Evolutionary conservation across 345 rosid genomes (phyloP), one percentile per base, ranked within the genome.

Genomic region (Carallia pectinifolia): DNA sequence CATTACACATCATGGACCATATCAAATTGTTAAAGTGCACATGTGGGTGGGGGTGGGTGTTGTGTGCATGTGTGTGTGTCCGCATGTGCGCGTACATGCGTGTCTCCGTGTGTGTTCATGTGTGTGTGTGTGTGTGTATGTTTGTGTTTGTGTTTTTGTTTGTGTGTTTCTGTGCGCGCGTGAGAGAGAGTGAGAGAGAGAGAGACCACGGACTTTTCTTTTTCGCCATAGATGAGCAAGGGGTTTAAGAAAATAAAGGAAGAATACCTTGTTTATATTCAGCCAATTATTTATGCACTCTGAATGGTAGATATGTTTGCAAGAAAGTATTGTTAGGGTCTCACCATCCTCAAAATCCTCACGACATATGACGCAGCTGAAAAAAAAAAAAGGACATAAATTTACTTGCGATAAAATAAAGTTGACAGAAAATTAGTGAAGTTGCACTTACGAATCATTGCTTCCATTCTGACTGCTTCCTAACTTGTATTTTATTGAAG

Each of bases 241-340:
- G 12, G 47, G 33, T 7, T 19, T 6, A 9, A 19, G 31, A 23
- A 7, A 56, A 27, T 1, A 10, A 58, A 34, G 13, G 44, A 71
- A 62, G 4, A 65, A 13, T 74, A 86, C 99, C 97, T 85, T 96
- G 80, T 92, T 96, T 85, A 92, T 92, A 75, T 90, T 81, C 86
- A 96, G 86, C 99, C 99, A 96, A 78, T 90, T 82, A 68, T 88
- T 88, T 78, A 96, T 85, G 87, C 99, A 96, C 63, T 88, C 99
- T 15, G 91, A 79, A 76, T 96, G 99, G 78, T 96, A 96, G 0
- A 96, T 84, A 77, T 96, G 99, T 65, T 88, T 89, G 90, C 99
- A 96, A 55, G 96, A 81, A 73, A 96, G 99, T 61, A 86, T 54
- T 15, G 90, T 89, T 78, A 96, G 71, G 63, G 85, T 83, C 74